These are phyloP conservation scores for Boletus rubescentipes DNA, from an alignment of 768 basidiomycete genomes.

Conservation along the genomic window DNA sequence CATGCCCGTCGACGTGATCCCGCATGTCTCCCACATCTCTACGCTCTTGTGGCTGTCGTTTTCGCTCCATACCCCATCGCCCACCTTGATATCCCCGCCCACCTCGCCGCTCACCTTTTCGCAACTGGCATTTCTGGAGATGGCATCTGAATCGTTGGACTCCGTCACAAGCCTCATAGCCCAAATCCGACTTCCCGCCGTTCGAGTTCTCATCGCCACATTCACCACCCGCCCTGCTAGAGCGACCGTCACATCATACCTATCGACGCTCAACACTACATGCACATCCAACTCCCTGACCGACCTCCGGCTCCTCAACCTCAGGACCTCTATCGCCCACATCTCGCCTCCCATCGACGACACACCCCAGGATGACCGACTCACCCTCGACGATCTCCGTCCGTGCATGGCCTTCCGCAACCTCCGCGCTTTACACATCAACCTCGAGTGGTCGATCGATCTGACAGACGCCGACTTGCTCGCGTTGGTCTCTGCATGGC, in stretches of 20 bases:
- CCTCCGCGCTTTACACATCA: constrained; percentile 1
- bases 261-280: not conserved
- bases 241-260: not conserved
- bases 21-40: not conserved
- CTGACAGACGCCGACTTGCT: constrained; percentile 7
- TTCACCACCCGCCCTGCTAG: not conserved
- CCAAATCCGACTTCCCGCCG: not conserved
- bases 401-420: not conserved
- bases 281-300: not conserved
- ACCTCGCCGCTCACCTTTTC: not conserved
- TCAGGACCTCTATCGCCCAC: not conserved
- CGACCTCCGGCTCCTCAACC: constrained; percentile 1
- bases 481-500: constrained; percentile 7
- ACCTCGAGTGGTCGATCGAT: constrained; percentile 1
- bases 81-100: not conserved
- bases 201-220: not conserved
- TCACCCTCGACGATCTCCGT: no score
- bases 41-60: not conserved
- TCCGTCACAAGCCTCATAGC: not conserved
- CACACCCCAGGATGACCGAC: no score
- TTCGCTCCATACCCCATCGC: not conserved
- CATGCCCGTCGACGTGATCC: not conserved
- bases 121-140: not conserved
- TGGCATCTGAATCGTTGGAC: not conserved
- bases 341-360: no score